Evolutionary conservation across 495 filamentous ascomycete species (phyloP).

Genomic region (Aspergillus bertholletiae): DNA sequence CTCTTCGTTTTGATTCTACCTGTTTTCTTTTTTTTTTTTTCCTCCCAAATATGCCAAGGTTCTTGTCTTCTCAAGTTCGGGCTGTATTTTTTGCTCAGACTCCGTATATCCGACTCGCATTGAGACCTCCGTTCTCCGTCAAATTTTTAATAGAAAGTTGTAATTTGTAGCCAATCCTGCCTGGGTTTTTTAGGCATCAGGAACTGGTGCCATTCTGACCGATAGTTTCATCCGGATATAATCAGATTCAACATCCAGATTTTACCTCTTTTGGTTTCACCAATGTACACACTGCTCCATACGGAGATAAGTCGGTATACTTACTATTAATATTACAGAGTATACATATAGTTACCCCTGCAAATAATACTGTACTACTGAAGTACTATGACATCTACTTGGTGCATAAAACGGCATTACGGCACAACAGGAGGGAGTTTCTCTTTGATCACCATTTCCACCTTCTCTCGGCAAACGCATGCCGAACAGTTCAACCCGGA

Average conservation of each 20-base stretch:
- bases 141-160: not conserved
- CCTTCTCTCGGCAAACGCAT: slow-evolving; percentile 14
- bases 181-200: too few species aligned
- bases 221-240: too few species aligned
- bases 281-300: too few species aligned
- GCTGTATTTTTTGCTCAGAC: not conserved
- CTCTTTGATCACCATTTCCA: not conserved
- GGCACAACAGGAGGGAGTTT: slow-evolving; percentile 10
- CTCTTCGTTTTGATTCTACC: too few species aligned
- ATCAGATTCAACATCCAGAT: too few species aligned
- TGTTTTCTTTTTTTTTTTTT: not conserved
- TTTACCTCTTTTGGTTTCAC: too few species aligned
- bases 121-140: not conserved
- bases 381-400: slow-evolving; percentile 1
- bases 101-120: slow-evolving; percentile 18
- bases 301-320: too few species aligned
- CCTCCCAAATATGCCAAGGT: not conserved
- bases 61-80: slow-evolving; percentile 2
- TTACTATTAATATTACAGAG: too few species aligned
- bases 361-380: not conserved
- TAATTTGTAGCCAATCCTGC: too few species aligned
- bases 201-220: too few species aligned
- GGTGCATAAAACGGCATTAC: slow-evolving; percentile 20
- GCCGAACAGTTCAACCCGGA: slow-evolving; percentile 13
- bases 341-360: not conserved